phyloP scores from a whole-genome alignment of 2,329 filamentous ascomycete genomes.

The Cladosporium sp. region DNA sequence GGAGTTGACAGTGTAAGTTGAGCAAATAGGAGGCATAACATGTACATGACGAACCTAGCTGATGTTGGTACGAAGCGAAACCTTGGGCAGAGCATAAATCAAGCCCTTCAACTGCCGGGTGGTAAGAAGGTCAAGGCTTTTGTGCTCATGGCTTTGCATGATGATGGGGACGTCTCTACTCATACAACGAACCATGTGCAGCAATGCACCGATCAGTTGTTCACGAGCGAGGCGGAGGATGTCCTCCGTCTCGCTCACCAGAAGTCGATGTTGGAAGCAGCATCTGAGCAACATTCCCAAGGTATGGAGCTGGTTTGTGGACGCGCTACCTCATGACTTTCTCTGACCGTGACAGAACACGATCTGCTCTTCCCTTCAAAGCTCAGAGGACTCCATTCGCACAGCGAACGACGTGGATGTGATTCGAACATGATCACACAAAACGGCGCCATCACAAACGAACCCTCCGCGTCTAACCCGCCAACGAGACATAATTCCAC shows the following conservation, averaged over 20 bases:
- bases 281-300: neutral
- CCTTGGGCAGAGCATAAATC: conserved; percentile 1
- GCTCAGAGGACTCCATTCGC: too few relatives aligned
- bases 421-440: too few relatives aligned
- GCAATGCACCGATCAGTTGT: neutral
- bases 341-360: too few relatives aligned
- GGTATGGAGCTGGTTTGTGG: too few relatives aligned
- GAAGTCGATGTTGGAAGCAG: neutral
- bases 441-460: too few relatives aligned
- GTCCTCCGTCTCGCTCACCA: neutral
- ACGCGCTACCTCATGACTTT: too few relatives aligned
- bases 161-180: conserved; percentile 14
- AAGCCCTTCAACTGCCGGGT: neutral
- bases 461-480: too few relatives aligned
- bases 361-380: too few relatives aligned
- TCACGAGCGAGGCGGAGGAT: conserved; percentile 2
- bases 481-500: too few relatives aligned
- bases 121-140: conserved; percentile 6
- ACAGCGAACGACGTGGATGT: too few relatives aligned
- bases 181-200: conserved; percentile 2
- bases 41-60: neutral
- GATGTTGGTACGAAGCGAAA: conserved; percentile 3
- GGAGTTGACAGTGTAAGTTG: neutral
- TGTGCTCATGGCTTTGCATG: conserved; percentile 16
- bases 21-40: neutral